These are phyloP conservation scores for Jamesozyma jinghongensis DNA, from an alignment of 805 yeast species.

Conservation along the genomic window DNA sequence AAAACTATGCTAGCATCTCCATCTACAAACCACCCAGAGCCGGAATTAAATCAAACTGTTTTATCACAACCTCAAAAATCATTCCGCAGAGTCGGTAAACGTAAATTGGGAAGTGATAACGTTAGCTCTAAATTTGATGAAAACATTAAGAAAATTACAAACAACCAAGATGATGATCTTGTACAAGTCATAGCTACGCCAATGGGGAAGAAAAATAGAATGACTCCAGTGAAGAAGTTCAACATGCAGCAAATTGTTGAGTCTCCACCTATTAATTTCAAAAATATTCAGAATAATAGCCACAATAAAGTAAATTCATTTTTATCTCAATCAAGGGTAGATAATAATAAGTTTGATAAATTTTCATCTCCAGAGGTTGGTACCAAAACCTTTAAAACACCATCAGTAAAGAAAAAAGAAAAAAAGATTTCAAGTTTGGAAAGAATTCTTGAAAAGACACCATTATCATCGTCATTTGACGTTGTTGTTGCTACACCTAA, in stretches of 20 bases:
- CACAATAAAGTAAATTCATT: background rate
- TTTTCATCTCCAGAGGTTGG: background rate
- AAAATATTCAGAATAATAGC: background rate
- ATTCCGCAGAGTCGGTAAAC: slow-evolving; percentile 27
- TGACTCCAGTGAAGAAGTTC: slow-evolving; percentile 10
- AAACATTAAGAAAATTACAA: background rate
- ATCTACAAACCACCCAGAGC: background rate
- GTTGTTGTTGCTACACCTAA: slow-evolving; percentile 1
- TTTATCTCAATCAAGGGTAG: background rate
- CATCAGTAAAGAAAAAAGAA: background rate
- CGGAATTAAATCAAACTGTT: background rate
- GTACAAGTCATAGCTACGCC: slow-evolving; percentile 27
- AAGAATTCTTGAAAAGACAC: background rate
- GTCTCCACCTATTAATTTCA: slow-evolving; percentile 15
- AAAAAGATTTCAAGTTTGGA: background rate
- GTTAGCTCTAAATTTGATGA: too few species aligned
- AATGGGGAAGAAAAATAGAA: slow-evolving; percentile 9
- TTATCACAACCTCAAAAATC: slow-evolving; percentile 7
- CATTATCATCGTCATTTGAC: background rate
- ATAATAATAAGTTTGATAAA: background rate
- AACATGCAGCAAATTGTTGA: slow-evolving; percentile 17
- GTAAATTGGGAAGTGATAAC: slow-evolving; percentile 4
- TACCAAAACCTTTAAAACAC: background rate
- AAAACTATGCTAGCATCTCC: background rate
- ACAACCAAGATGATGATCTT: slow-evolving; percentile 5